phyloP scores from a whole-genome alignment of 225 moss, liverwort and hornwort genomes.

The Sphagnum tenellum region DNA sequence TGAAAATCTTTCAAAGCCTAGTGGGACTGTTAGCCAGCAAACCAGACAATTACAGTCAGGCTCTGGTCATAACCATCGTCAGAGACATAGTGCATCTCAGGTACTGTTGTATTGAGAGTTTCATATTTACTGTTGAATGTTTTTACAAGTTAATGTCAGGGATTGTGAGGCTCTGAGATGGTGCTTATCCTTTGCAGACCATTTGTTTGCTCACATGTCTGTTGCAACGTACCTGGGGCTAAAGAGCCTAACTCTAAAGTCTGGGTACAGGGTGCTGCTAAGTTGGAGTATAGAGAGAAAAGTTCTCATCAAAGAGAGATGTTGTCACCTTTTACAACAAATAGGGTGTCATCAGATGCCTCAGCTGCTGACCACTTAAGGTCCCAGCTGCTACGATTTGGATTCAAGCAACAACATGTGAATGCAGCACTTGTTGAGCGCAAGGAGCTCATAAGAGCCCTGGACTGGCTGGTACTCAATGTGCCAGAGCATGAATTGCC shows the following conservation, averaged over 20 bases:
- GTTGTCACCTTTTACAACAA: background rate
- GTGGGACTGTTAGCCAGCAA: too few species aligned
- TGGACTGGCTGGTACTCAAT: conserved; percentile 76
- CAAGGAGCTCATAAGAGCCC: conserved; percentile 45
- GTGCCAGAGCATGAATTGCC: conserved; percentile 71
- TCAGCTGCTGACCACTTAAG: conserved; percentile 21
- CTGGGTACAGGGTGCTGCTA: conserved; percentile 9
- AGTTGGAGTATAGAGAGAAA: conserved; percentile 8
- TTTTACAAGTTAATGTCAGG: too few species aligned
- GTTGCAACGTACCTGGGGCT: too few species aligned
- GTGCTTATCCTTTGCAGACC: too few species aligned
- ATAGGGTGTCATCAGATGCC: conserved; percentile 6
- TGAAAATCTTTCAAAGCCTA: too few species aligned
- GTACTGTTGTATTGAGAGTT: background rate
- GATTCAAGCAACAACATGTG: conserved; percentile 54
- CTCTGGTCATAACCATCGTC: conserved; percentile 1
- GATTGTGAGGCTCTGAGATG: too few species aligned
- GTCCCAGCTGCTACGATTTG: conserved; percentile 52
- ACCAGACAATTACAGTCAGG: too few species aligned
- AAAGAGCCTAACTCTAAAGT: background rate
- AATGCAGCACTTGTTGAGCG: conserved; percentile 41
- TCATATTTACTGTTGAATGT: too few species aligned
- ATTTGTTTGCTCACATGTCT: too few species aligned
- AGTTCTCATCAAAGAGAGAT: background rate
- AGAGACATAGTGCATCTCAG: conserved; percentile 6